Evolutionary conservation across 1,284 basidiomycete genomes (phyloP), one percentile per base, ranked within the genome.

Genomic region (Mycena sp.): DNA sequence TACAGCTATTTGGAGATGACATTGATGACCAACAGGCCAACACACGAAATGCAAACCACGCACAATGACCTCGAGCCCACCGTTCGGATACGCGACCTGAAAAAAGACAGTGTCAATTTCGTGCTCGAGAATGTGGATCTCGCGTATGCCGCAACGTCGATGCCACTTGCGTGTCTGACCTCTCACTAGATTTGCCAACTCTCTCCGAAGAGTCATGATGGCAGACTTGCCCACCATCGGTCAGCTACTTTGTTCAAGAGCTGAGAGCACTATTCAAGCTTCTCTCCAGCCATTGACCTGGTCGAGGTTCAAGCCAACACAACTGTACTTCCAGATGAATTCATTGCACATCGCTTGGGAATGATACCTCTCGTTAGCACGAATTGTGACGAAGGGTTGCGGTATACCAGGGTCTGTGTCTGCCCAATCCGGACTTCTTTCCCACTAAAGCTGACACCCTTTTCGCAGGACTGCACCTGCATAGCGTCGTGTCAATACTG

Each of bases 191-290:
- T 32, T 25, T 29, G 16, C 44, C 30, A 25, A 46, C 51, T 21
- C 58, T 26, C 38, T 55, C 11, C 38, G 32, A 35, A 85, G 96
- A 71, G 92, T 94, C 26, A 90, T 97, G 83, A 96, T 98, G 81
- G 95, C 95, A n/a, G 94, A 97, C 77, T 88, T 98, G 64, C 93
- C 95, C 16, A 98, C 96, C 62, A 85, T 98, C 64, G 93, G 95
- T 96, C 14, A 17, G 35, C 6, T 41, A 19, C 29, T 35, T 35
- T 43, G 29, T 54, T 17, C n/a, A 11, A 41, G 21, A 14, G 21
- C 14, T 43, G 9, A 32, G 11, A 17, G 11, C n/a, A n/a, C 21
- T 17, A n/a, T 19, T 45, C 57, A 62, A n/a, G 52, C 44, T 3
- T 32, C 16, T 1, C 1, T 21, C 16, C 70, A 95, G 97, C 96